Percentiles rank a stretch among this genome's conserved stretches.
phyloP scores from a whole-genome alignment of 2,329 filamentous ascomycete species.

The Elsinoe fawcettii region DNA sequence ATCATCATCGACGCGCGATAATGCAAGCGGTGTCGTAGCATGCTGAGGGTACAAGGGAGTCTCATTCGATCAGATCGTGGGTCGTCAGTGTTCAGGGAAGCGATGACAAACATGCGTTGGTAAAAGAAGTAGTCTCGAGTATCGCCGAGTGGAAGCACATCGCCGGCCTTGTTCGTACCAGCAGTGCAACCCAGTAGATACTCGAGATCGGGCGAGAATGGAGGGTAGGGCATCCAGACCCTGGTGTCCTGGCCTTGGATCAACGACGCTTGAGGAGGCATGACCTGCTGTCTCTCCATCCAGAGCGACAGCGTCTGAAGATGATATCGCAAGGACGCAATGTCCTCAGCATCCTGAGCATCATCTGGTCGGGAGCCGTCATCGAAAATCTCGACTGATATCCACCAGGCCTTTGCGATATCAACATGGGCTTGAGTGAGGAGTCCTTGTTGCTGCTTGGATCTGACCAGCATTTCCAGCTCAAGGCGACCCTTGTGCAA shows the following conservation, averaged over 20 bases:
- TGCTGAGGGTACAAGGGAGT: slow-evolving; percentile 67
- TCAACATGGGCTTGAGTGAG: slow-evolving; percentile 74
- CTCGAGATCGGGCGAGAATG: slow-evolving; percentile 62
- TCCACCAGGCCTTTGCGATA: slow-evolving; percentile 78
- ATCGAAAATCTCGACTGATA: slow-evolving; percentile 42
- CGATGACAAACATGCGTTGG: slow-evolving; percentile 66
- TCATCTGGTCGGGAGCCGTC: slow-evolving; percentile 8
- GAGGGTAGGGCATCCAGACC: slow-evolving; percentile 74
- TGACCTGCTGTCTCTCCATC: slow-evolving; percentile 74
- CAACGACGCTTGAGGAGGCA: slow-evolving; percentile 58
- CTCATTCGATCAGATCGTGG: slow-evolving; percentile 58
- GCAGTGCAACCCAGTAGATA: slow-evolving; percentile 59
- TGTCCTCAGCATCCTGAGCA: slow-evolving; percentile 15
- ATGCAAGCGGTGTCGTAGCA: slow-evolving; percentile 62
- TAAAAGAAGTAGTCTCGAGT: slow-evolving; percentile 68
- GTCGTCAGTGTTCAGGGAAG: slow-evolving; percentile 65
- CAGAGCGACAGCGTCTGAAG: slow-evolving; percentile 69
- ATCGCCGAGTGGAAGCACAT: slow-evolving; percentile 71
- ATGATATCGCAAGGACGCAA: slow-evolving; percentile 18
- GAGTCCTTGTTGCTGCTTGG: slow-evolving; percentile 43
- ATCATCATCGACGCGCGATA: slow-evolving; percentile 65
- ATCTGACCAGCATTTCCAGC: slow-evolving; percentile 64
- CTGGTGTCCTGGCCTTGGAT: slow-evolving; percentile 71
- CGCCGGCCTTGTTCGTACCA: slow-evolving; percentile 47
- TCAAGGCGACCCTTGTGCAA: slow-evolving; percentile 72